Base-by-base conservation (phyloP, 345 rosid genomes). In the Bruguiera gymnorhiza region DNA sequence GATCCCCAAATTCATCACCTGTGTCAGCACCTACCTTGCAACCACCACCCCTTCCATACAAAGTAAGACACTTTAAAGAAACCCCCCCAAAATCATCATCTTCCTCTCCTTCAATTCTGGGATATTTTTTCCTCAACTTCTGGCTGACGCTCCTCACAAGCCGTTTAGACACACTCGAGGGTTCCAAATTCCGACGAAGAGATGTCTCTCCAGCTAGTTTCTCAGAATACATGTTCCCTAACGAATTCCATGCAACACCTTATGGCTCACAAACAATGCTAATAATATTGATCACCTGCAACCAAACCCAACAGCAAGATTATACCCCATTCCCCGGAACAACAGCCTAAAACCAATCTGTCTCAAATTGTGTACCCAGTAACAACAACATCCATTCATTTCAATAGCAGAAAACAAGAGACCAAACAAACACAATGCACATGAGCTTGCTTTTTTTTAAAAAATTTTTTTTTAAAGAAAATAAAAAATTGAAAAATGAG, bases 21-120 rank as follows among this genome's bases (percentile, higher is more conserved):
- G 87, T 91, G 54, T 91, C 97, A 53, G 97, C 96, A 21, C 92
- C 90, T n/a, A 95, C 97, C 83, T 84, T 95, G 86, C 99, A 95
- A 21, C 97, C 99, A 37, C 92, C 95, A 4, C 91, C 92, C 64
- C 93, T 83, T 8, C 90, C 87, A 67, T 89, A 82, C 19, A 94
- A 66, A 63, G 87, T 79, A 60, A 95, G 88, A 77, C 97, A 92
- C 71, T 85, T 89, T 62, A 87, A 51, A 0, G 88, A 85, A 69
- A 90, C 77, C 61, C 98, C 86, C 19, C 64, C 83, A n/a, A 70
- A 70, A 67, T 66, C 68, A 60, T 74, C 93, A 56, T 82, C 90
- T 60, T 88, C 90, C 27, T 80, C 89, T 24, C 62, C 89, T 67
- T 85, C 93, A 30, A 66, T 69, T 81, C 78, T 84, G 27, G 31